Evolutionary conservation across 305 asterid genomes (phyloP).

Genomic region (Solanum hybrid): DNA sequence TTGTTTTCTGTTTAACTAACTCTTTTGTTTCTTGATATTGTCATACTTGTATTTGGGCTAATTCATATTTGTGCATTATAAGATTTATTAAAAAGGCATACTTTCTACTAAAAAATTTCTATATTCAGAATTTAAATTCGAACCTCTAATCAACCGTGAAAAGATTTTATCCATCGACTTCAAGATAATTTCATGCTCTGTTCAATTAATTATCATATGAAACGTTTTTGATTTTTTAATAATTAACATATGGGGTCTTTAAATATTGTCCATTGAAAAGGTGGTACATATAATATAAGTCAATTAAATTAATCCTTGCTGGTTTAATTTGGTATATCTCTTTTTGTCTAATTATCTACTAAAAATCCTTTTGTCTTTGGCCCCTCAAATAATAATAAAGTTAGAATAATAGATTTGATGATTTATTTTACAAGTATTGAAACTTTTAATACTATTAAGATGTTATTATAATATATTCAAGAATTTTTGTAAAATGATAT

Average conservation of each 20-base stretch:
- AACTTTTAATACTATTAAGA: too few species aligned
- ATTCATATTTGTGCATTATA: neutral
- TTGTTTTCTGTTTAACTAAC: neutral
- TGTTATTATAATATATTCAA: too few species aligned
- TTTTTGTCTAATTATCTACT: neutral
- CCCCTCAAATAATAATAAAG: neutral
- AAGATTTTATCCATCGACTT: neutral
- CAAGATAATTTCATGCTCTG: neutral
- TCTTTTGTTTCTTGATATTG: neutral
- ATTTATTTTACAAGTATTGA: neutral
- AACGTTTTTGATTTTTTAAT: neutral
- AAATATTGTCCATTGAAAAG: neutral
- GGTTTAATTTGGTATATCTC: neutral
- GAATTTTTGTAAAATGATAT: neutral
- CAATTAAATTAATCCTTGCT: neutral
- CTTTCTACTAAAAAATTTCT: neutral
- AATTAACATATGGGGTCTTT: neutral
- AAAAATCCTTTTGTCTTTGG: neutral
- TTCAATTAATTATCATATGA: neutral
- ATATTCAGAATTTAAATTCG: neutral
- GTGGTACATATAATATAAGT: neutral
- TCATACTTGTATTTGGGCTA: neutral
- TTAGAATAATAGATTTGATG: neutral
- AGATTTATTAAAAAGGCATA: neutral
- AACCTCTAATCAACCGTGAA: neutral